Evolutionary conservation across 2,329 filamentous ascomycete genomes (phyloP).

Genomic region (Chaetomium sp.): DNA sequence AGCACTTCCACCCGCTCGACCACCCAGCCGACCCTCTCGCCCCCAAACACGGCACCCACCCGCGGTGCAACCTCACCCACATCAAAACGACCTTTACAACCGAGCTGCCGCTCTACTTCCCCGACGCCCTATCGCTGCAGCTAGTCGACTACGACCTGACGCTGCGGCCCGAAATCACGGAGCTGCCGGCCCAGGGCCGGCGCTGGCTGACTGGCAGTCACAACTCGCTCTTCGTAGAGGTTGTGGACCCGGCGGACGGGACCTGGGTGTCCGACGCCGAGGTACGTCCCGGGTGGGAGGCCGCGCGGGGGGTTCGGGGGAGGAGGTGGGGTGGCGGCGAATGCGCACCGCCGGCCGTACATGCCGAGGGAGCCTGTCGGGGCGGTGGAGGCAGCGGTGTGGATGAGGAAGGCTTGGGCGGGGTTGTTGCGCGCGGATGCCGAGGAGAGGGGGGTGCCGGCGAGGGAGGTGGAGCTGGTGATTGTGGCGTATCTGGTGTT

Average conservation of each 20-base stretch:
- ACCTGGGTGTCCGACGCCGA: neutral
- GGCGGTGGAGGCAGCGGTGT: neutral
- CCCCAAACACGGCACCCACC: neutral
- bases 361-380: no score
- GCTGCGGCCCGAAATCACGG: neutral
- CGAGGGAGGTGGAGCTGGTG: neutral
- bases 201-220: neutral
- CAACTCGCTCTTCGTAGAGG: neutral
- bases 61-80: neutral
- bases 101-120: neutral
- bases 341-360: no score
- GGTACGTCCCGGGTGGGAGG: neutral
- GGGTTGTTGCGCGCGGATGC: neutral
- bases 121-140: neutral
- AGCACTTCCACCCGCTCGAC: neutral
- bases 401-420: neutral
- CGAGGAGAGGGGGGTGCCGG: neutral
- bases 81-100: neutral
- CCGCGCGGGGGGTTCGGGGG: no score
- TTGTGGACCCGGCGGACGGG: neutral
- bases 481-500: constrained; percentile 1
- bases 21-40: no score
- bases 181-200: neutral
- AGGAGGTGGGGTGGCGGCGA: neutral
- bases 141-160: neutral